These are phyloP conservation scores for Aureobasidium vineae DNA, from an alignment of 2,329 filamentous ascomycete genomes.

Conservation along the genomic window DNA sequence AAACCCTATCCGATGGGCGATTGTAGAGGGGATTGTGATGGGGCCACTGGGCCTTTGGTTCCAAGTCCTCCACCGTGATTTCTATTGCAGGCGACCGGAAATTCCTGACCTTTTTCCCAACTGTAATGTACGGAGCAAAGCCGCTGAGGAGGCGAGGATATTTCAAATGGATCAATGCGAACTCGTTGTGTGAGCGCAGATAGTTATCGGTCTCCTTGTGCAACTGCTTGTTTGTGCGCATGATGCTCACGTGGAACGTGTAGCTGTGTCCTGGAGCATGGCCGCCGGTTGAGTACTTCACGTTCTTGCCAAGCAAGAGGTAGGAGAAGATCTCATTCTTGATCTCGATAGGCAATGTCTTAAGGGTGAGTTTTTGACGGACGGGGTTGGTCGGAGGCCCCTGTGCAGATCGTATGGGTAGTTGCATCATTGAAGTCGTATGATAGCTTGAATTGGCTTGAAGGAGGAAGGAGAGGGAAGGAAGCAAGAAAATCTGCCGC, in stretches of 20 bases:
- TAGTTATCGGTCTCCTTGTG: not conserved
- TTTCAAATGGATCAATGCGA: not conserved
- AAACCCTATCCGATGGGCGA: not conserved
- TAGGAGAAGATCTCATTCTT: constrained; percentile 16
- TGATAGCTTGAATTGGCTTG: not conserved
- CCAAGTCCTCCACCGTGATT: not conserved
- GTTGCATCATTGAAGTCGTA: not conserved
- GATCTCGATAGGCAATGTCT: constrained; percentile 1
- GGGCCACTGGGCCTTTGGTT: not conserved
- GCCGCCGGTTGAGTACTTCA: not conserved
- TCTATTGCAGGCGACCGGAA: not conserved
- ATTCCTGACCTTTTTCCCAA: not conserved
- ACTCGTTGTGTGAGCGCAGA: constrained; percentile 4
- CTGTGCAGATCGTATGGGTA: not conserved
- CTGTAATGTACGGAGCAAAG: not conserved
- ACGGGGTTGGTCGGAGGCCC: not conserved
- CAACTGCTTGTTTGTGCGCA: not conserved
- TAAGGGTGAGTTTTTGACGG: not conserved
- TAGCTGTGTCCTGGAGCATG: not conserved
- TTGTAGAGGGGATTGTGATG: not conserved
- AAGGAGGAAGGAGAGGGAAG: no score
- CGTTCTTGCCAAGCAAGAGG: constrained; percentile 1
- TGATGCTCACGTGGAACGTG: not conserved
- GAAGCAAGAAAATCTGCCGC: not conserved
- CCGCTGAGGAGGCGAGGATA: not conserved